Percentiles rank a stretch among this genome's conserved stretches.
These are phyloP conservation scores for Malus orientalis DNA, from an alignment of 306 rosid species.

Conservation along the genomic window DNA sequence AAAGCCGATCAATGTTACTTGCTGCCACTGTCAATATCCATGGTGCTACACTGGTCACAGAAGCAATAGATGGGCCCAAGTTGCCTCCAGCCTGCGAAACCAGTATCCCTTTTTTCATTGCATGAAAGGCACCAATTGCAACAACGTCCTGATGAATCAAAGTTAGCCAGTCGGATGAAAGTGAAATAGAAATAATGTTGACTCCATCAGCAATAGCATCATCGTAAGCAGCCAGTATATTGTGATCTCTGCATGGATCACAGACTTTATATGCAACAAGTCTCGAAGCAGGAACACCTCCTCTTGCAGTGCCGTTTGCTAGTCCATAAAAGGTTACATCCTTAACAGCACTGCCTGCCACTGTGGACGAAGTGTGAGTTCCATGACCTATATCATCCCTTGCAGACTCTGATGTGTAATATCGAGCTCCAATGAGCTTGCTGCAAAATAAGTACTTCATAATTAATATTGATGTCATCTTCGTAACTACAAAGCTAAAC, in stretches of 20 bases:
- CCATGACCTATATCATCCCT: conserved; percentile 12
- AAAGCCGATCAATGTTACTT: too few relatives aligned
- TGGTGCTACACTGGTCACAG: conserved; percentile 10
- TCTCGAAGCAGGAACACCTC: conserved; percentile 23
- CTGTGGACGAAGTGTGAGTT: conserved; percentile 18
- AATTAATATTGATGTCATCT: too few relatives aligned
- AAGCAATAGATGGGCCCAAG: not conserved
- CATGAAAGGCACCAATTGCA: conserved; percentile 34
- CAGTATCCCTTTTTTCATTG: conserved; percentile 21
- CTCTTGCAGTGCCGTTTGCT: conserved; percentile 19
- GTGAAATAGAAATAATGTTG: conserved; percentile 16
- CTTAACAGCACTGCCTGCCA: conserved; percentile 8
- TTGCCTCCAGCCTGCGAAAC: too few relatives aligned
- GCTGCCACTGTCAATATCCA: conserved; percentile 3
- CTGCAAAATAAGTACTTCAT: too few relatives aligned
- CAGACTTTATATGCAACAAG: conserved; percentile 17
- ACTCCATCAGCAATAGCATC: conserved; percentile 47
- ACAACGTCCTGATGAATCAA: not conserved
- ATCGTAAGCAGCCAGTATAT: conserved; percentile 27
- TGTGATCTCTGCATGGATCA: not conserved
- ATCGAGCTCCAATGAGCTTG: too few relatives aligned
- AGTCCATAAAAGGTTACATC: conserved; percentile 11
- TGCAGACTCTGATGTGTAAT: not conserved
- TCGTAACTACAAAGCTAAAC: too few relatives aligned
- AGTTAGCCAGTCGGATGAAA: too few relatives aligned